phyloP scores from a whole-genome alignment of 306 rosid species.

The Castanea mollissima region DNA sequence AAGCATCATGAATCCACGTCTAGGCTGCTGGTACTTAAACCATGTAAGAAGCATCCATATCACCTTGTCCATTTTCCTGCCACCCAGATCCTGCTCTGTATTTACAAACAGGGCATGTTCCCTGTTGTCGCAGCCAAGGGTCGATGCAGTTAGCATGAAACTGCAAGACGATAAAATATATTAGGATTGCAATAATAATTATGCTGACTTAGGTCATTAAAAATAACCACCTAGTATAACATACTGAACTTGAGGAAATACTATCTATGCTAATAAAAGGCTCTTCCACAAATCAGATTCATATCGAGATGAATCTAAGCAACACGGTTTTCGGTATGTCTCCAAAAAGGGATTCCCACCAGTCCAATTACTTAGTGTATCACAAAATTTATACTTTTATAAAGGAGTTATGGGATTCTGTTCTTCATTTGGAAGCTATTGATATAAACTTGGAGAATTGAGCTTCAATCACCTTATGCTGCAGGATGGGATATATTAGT shows the following conservation, averaged over 20 bases:
- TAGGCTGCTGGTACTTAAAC: slow-evolving; percentile 39
- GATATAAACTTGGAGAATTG: background rate
- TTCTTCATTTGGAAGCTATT: background rate
- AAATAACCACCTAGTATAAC: background rate
- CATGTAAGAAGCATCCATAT: slow-evolving; percentile 56
- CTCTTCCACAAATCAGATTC: background rate
- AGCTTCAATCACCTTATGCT: background rate
- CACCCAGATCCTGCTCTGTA: slow-evolving; percentile 72
- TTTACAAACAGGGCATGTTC: slow-evolving; percentile 94
- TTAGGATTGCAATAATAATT: background rate
- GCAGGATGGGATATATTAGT: background rate
- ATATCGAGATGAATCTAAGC: background rate
- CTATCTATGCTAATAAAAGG: background rate
- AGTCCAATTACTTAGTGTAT: background rate
- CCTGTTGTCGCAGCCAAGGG: slow-evolving; percentile 95
- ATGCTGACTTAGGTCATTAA: background rate
- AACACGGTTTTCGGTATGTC: background rate
- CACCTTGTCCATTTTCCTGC: slow-evolving; percentile 60
- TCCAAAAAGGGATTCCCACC: background rate
- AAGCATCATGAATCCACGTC: slow-evolving; percentile 4
- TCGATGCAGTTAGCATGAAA: slow-evolving; percentile 90
- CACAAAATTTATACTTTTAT: background rate
- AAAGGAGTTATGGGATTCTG: background rate
- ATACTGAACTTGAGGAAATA: too few relatives aligned
- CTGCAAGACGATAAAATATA: slow-evolving; percentile 36